Evolutionary conservation across 2,329 filamentous ascomycete genomes (phyloP).

Genomic region (Colletotrichum limetticola): DNA sequence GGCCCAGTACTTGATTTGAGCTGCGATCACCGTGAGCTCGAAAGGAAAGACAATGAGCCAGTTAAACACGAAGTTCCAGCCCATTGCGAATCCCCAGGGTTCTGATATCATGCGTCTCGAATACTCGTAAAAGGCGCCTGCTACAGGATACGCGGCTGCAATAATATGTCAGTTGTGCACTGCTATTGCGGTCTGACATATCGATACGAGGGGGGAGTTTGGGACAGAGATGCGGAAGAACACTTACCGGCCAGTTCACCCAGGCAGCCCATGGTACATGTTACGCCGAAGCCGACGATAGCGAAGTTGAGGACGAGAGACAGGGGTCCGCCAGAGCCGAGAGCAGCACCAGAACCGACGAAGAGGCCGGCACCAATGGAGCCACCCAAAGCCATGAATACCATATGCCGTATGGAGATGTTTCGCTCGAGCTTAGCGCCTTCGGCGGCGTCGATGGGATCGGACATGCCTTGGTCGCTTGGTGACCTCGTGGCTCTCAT

Average conservation of each 20-base stretch:
- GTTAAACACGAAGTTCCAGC: slow-evolving; percentile 51
- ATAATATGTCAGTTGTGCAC: slow-evolving; percentile 1
- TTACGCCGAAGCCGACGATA: slow-evolving; percentile 46
- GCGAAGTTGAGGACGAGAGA: slow-evolving; percentile 45
- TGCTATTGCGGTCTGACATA: background rate
- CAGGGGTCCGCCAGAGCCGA: slow-evolving; percentile 45
- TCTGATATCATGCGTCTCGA: slow-evolving; percentile 49
- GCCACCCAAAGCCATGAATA: slow-evolving; percentile 47
- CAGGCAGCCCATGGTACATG: slow-evolving; percentile 43
- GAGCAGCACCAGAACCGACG: slow-evolving; percentile 44
- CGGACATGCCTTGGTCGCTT: background rate
- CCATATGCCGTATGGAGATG: slow-evolving; percentile 48
- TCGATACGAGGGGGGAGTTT: background rate
- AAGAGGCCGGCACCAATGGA: slow-evolving; percentile 51
- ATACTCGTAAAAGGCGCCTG: slow-evolving; percentile 52
- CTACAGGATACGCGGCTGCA: slow-evolving; percentile 45
- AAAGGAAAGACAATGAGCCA: slow-evolving; percentile 50
- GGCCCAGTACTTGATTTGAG: slow-evolving; percentile 45
- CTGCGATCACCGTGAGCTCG: slow-evolving; percentile 48
- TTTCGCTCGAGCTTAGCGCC: slow-evolving; percentile 37
- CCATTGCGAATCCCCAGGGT: slow-evolving; percentile 52
- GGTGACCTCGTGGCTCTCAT: background rate
- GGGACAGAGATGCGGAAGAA: slow-evolving; percentile 35
- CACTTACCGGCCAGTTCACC: slow-evolving; percentile 42
- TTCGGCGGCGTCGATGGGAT: background rate